Evolutionary conservation across 306 rosid genomes (phyloP).

Genomic region (Crotalaria pallida): DNA sequence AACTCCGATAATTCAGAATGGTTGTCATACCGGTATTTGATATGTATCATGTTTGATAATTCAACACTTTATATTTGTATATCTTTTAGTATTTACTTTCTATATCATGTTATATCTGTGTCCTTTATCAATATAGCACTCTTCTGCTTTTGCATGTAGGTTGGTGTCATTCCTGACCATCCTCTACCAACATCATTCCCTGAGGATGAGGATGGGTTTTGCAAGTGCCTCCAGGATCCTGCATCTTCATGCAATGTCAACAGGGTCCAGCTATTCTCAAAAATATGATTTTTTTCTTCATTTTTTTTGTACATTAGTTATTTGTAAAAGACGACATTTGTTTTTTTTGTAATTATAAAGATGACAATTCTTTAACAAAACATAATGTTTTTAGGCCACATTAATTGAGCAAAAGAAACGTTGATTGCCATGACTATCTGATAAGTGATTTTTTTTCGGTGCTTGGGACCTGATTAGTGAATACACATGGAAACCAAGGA

Average conservation of each 20-base stretch:
- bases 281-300: constrained; percentile 22
- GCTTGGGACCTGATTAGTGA: too few species aligned
- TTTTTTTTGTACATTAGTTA: neutral
- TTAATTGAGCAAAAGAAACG: neutral
- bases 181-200: constrained; percentile 82
- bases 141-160: constrained; percentile 35
- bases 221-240: constrained; percentile 84
- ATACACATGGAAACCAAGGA: too few species aligned
- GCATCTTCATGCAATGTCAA: constrained; percentile 73
- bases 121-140: too few species aligned
- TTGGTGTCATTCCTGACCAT: constrained; percentile 92
- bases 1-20: too few species aligned
- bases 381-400: neutral
- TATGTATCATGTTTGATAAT: too few species aligned
- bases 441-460: too few species aligned
- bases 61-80: too few species aligned
- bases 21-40: too few species aligned
- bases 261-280: constrained; percentile 61
- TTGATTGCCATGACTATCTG: neutral
- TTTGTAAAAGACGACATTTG: constrained; percentile 1
- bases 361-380: constrained; percentile 5
- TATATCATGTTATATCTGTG: too few species aligned
- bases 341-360: too few species aligned
- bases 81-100: too few species aligned
- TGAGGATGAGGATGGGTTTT: constrained; percentile 74